Evolutionary conservation across 2,329 filamentous ascomycete genomes (phyloP).

Genomic region (Venturia pyrina): DNA sequence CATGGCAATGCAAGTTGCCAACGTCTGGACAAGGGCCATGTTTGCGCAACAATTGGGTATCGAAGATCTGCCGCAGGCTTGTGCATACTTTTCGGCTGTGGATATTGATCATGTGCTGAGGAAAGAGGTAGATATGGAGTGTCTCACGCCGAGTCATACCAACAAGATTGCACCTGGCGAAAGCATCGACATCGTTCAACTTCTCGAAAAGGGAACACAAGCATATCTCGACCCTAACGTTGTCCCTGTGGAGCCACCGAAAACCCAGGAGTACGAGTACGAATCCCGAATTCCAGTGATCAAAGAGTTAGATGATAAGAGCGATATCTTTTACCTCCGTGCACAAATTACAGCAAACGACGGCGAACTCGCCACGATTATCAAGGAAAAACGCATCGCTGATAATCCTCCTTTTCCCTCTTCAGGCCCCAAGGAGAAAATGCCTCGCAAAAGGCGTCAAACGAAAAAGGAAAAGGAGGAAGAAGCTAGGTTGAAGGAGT

Average conservation of each 20-base stretch:
- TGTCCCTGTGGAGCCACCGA: neutral
- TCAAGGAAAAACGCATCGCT: constrained; percentile 8
- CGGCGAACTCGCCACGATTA: constrained; percentile 4
- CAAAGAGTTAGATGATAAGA: neutral
- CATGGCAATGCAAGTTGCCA: constrained; percentile 87
- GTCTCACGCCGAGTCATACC: constrained; percentile 78
- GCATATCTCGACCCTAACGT: constrained; percentile 56
- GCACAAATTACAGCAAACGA: constrained; percentile 11
- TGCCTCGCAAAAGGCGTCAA: neutral
- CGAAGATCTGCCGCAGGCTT: constrained; percentile 83
- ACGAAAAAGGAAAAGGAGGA: constrained; percentile 7
- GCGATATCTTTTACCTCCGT: constrained; percentile 10
- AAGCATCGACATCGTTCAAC: constrained; percentile 68
- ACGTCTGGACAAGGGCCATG: constrained; percentile 95
- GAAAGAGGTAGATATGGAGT: constrained; percentile 98
- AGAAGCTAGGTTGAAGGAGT: neutral
- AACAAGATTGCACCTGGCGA: constrained; percentile 74
- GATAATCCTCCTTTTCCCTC: neutral
- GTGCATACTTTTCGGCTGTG: constrained; percentile 90
- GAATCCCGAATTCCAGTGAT: constrained; percentile 8
- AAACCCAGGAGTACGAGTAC: neutral
- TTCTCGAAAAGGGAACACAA: constrained; percentile 61
- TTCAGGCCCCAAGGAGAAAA: neutral
- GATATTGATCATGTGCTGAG: constrained; percentile 93
- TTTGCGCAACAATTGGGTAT: constrained; percentile 95